phyloP scores from a whole-genome alignment of 179 eudicot species.

The Drosera spatulata region DNA sequence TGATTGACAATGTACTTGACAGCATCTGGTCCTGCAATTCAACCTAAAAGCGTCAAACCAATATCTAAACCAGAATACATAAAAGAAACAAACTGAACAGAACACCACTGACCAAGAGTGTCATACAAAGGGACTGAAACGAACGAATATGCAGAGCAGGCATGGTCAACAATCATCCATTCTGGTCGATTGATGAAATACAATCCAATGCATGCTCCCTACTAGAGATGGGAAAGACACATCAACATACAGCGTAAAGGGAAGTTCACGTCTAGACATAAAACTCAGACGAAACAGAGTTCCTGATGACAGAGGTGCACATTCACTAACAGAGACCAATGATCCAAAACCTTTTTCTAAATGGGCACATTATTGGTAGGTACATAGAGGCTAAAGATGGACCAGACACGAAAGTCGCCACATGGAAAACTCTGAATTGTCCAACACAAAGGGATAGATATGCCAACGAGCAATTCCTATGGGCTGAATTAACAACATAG shows the following conservation, averaged over 20 bases:
- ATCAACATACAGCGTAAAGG: not conserved
- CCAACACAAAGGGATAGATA: too few species aligned
- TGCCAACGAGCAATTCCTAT: too few species aligned
- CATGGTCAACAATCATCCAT: slow-evolving; percentile 95
- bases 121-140: slow-evolving; percentile 91
- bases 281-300: not conserved
- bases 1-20: slow-evolving; percentile 84
- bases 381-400: too few species aligned
- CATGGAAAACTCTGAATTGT: too few species aligned
- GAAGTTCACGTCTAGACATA: not conserved
- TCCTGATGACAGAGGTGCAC: too few species aligned
- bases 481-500: too few species aligned
- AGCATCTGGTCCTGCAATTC: slow-evolving; percentile 84
- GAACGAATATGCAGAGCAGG: slow-evolving; percentile 89
- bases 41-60: slow-evolving; percentile 1
- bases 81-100: not conserved
- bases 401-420: too few species aligned
- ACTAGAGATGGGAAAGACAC: slow-evolving; percentile 11
- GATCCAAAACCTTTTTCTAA: too few species aligned
- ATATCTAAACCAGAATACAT: slow-evolving; percentile 5
- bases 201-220: slow-evolving; percentile 89
- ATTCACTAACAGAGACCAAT: too few species aligned
- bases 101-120: slow-evolving; percentile 68
- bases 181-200: slow-evolving; percentile 91
- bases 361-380: too few species aligned